Conservation (phyloP, 441 rosid species). For the Populus hybrid region DNA sequence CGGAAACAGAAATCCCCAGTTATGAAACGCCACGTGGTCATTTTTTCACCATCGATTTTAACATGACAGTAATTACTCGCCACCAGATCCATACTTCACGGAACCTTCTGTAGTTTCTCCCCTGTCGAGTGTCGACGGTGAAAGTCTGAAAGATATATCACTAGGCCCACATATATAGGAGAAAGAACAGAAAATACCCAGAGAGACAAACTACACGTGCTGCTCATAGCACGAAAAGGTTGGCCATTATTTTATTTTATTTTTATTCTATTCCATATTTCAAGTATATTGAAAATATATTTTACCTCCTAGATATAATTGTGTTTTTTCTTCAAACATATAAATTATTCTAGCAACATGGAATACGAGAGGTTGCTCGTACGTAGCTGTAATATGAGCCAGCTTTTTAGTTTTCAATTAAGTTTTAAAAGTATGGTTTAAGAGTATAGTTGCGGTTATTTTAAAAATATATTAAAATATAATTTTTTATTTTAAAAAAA, state of each 20-base stretch:
- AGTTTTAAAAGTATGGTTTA: too few relatives aligned
- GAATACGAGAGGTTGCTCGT: too few relatives aligned
- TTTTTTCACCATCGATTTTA: constrained; percentile 26
- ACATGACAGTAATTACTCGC: constrained; percentile 13
- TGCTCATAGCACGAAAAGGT: not conserved
- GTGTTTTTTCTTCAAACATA: too few relatives aligned
- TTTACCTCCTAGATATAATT: too few relatives aligned
- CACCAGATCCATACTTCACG: constrained; percentile 32
- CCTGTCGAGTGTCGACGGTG: constrained; percentile 30
- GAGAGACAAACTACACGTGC: constrained; percentile 1
- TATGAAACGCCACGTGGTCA: constrained; percentile 37
- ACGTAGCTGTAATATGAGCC: too few relatives aligned
- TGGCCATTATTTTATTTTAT: not conserved
- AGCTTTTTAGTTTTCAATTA: too few relatives aligned
- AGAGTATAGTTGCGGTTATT: accelerated
- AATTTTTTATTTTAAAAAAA: too few relatives aligned
- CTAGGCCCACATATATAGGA: not conserved
- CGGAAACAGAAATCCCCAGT: constrained; percentile 20
- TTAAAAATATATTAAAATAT: too few relatives aligned
- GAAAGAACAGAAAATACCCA: not conserved
- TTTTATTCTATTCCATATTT: not conserved
- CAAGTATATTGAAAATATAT: too few relatives aligned
- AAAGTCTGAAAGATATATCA: not conserved
- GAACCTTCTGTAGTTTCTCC: constrained; percentile 3
- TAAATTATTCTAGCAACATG: too few relatives aligned